These are phyloP conservation scores for Cryptococcus sp. DNA, from an alignment of 1,284 basidiomycete species.

Conservation along the genomic window DNA sequence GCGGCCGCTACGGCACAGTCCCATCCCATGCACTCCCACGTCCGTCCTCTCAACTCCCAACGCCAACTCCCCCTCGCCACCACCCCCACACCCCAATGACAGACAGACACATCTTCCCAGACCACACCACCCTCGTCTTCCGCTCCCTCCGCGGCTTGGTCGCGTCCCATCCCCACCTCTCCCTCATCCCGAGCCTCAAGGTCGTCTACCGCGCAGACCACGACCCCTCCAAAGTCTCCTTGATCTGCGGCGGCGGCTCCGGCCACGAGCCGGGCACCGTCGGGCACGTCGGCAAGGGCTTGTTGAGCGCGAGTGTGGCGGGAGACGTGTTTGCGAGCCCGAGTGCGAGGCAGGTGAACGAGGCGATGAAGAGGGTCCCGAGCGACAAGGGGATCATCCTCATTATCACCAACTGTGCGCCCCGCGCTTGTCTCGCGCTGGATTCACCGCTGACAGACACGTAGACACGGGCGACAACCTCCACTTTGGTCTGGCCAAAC, in stretches of 20 bases:
- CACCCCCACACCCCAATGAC: constrained; percentile 23
- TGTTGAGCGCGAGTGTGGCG: constrained; percentile 51
- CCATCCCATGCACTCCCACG: neutral
- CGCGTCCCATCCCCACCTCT: constrained; percentile 45
- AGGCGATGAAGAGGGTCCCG: constrained; percentile 50
- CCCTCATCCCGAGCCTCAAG: constrained; percentile 47
- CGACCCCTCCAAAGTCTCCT: constrained; percentile 50
- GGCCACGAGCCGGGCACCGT: constrained; percentile 52
- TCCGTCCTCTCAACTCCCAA: neutral
- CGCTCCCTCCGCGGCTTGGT: constrained; percentile 48
- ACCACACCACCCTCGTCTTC: constrained; percentile 48
- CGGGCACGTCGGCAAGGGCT: constrained; percentile 50
- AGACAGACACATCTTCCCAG: constrained; percentile 50
- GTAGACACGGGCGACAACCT: constrained; percentile 52
- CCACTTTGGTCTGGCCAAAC: constrained; percentile 52
- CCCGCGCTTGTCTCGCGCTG: no score
- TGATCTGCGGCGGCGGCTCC: constrained; percentile 52
- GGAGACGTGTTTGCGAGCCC: constrained; percentile 57
- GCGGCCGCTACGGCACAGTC: neutral
- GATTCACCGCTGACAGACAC: neutral
- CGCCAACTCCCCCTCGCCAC: neutral
- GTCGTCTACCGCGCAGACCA: constrained; percentile 49
- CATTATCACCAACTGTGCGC: constrained; percentile 52
- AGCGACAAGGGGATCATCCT: constrained; percentile 50
- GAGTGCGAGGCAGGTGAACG: constrained; percentile 52